phyloP scores from a whole-genome alignment of 805 yeast genomes.

The Millerozyma acaciae region DNA sequence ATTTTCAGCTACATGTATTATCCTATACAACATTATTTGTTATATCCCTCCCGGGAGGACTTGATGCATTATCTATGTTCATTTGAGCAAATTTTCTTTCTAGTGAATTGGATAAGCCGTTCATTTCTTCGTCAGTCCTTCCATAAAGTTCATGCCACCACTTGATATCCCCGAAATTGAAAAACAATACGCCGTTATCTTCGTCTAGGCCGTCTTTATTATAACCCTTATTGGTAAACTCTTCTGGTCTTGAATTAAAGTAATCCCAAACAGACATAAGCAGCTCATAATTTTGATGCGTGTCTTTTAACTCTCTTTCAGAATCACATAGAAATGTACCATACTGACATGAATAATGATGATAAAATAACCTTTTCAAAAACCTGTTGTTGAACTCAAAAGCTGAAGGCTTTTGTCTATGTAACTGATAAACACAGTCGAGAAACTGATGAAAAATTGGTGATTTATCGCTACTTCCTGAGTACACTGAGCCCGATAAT shows the following conservation, averaged over 20 bases:
- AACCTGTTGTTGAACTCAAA: constrained; percentile 92
- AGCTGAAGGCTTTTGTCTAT: constrained; percentile 60
- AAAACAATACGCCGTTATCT: constrained; percentile 48
- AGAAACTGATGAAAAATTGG: constrained; percentile 94
- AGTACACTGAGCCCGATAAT: constrained; percentile 27
- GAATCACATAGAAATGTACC: constrained; percentile 82
- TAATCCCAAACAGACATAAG: constrained; percentile 93
- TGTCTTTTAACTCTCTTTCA: constrained; percentile 54
- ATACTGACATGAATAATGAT: constrained; percentile 89
- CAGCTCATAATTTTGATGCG: constrained; percentile 33
- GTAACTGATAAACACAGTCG: constrained; percentile 81
- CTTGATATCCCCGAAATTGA: constrained; percentile 56
- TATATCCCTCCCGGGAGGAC: no score
- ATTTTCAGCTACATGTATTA: no score
- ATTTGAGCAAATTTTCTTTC: constrained; percentile 41
- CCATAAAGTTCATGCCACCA: constrained; percentile 94
- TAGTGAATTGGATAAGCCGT: constrained; percentile 36
- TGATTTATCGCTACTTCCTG: constrained; percentile 46
- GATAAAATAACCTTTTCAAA: constrained; percentile 78
- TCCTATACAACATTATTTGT: no score
- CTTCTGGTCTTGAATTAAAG: constrained; percentile 68
- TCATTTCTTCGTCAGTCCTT: constrained; percentile 56
- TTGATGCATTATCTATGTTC: constrained; percentile 18
- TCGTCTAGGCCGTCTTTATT: constrained; percentile 6
- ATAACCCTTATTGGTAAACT: constrained; percentile 59